Evolutionary conservation across 768 basidiomycete genomes (phyloP).

Genomic region (Amanita subjunquillea): DNA sequence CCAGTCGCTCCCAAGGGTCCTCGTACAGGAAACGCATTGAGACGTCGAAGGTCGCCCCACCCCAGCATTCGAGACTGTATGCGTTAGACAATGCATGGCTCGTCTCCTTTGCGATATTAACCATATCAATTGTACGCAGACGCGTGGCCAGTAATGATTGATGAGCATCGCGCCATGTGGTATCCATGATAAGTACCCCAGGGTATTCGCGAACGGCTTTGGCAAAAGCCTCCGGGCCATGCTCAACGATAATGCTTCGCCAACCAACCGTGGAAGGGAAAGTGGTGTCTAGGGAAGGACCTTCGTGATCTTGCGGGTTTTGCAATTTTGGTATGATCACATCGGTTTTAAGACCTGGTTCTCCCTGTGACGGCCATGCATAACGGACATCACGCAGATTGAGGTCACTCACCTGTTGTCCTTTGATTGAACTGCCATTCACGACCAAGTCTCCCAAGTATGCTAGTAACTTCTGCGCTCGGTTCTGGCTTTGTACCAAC

Average conservation of each 20-base stretch:
- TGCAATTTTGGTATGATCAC: constrained; percentile 73
- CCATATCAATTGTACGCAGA: constrained; percentile 93
- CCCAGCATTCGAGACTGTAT: constrained; percentile 98
- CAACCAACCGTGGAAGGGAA: constrained; percentile 84
- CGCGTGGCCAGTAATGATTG: constrained; percentile 96
- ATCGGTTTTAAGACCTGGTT: constrained; percentile 89
- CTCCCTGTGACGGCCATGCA: constrained; percentile 41
- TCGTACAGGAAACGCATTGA: constrained; percentile 99
- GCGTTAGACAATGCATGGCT: constrained; percentile 92
- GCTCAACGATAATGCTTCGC: constrained; percentile 97
- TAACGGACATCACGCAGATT: background rate
- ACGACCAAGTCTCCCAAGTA: constrained; percentile 97
- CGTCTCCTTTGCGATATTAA: constrained; percentile 97
- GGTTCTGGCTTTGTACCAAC: constrained; percentile 94
- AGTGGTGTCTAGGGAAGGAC: constrained; percentile 66
- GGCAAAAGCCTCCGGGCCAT: constrained; percentile 96
- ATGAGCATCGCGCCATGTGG: constrained; percentile 99
- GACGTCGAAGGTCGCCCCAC: constrained; percentile 97
- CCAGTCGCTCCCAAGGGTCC: constrained; percentile 98
- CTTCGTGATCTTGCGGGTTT: constrained; percentile 69
- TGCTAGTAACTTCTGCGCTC: constrained; percentile 93
- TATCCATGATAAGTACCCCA: constrained; percentile 94
- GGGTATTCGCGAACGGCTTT: constrained; percentile 96
- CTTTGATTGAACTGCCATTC: constrained; percentile 97
- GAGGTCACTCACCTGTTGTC: constrained; percentile 45